phyloP scores from a whole-genome alignment of 352 stramenopile genomes.

The Pseudoperonospora humuli region DNA sequence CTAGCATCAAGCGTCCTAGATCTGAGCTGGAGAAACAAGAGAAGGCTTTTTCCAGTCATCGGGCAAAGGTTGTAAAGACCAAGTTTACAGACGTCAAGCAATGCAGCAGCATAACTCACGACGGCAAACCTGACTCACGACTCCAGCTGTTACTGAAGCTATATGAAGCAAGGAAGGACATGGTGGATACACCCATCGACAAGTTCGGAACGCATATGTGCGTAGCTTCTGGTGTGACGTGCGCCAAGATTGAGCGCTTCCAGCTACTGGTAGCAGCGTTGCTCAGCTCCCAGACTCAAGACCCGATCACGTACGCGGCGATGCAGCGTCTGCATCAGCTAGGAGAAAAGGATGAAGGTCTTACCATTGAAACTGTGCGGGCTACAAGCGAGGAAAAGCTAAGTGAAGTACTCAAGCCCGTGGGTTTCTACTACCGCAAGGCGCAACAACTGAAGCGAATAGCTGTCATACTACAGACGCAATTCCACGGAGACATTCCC shows the following conservation, averaged over 20 bases:
- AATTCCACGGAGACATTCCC: conserved; percentile 45
- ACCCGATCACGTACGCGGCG: conserved; percentile 54
- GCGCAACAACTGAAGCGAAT: conserved; percentile 53
- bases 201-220: conserved; percentile 62
- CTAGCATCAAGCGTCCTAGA: conserved; percentile 15
- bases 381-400: conserved; percentile 25
- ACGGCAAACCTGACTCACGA: conserved; percentile 6
- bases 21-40: conserved; percentile 3
- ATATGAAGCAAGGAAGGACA: conserved; percentile 25
- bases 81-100: conserved; percentile 6
- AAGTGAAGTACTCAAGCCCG: conserved; percentile 44
- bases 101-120: background rate
- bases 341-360: conserved; percentile 23
- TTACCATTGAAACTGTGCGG: conserved; percentile 42
- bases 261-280: conserved; percentile 56
- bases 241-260: conserved; percentile 37
- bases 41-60: background rate
- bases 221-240: conserved; percentile 19
- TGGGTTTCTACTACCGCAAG: conserved; percentile 73
- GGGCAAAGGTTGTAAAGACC: conserved; percentile 8
- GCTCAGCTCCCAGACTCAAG: conserved; percentile 68
- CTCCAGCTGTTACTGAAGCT: conserved; percentile 35
- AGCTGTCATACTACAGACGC: conserved; percentile 29
- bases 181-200: conserved; percentile 49
- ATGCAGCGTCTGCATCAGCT: conserved; percentile 61